Percentiles rank a stretch among this genome's conserved stretches.
Conservation (phyloP, 352 stramenopile species). For the Globisporangium lucens region DNA sequence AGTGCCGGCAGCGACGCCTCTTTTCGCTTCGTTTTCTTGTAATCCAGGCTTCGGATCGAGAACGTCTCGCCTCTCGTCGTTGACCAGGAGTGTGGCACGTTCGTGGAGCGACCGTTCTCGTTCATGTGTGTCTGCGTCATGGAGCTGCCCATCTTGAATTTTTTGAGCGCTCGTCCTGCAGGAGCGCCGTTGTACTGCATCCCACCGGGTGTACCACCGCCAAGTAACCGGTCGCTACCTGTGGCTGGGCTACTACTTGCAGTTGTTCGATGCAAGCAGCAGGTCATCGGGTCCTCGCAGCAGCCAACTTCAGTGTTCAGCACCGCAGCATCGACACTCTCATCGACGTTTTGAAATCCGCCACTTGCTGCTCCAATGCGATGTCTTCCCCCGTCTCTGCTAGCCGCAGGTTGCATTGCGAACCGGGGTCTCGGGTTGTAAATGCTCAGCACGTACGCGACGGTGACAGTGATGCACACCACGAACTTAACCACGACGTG, state of each 20-base stretch:
- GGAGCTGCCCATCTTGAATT: conserved; percentile 54
- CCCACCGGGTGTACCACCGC: not conserved
- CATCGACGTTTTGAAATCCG: not conserved
- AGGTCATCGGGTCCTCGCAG: conserved; percentile 40
- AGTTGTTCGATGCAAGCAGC: conserved; percentile 46
- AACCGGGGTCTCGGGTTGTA: conserved; percentile 38
- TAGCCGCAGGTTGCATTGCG: not conserved
- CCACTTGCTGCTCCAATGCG: not conserved
- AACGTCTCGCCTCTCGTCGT: conserved; percentile 59
- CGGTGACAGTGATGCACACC: conserved; percentile 50
- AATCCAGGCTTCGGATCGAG: conserved; percentile 64
- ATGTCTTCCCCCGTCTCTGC: not conserved
- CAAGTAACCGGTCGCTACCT: not conserved
- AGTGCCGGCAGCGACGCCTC: conserved; percentile 59
- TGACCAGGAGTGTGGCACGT: conserved; percentile 53
- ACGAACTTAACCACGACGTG: conserved; percentile 63
- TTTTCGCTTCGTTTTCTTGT: conserved; percentile 83
- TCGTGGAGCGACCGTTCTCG: conserved; percentile 42
- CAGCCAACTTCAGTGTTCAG: conserved; percentile 27
- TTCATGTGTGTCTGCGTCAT: conserved; percentile 53
- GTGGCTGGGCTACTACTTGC: not conserved
- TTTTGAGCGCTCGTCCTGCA: conserved; percentile 24
- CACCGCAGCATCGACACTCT: conserved; percentile 15
- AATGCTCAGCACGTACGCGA: conserved; percentile 44
- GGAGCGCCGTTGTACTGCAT: not conserved